Evolutionary conservation across 2,329 filamentous ascomycete genomes (phyloP), one percentile per base, ranked within the genome.

Genomic region (Aspergillus brunneoviolaceus): DNA sequence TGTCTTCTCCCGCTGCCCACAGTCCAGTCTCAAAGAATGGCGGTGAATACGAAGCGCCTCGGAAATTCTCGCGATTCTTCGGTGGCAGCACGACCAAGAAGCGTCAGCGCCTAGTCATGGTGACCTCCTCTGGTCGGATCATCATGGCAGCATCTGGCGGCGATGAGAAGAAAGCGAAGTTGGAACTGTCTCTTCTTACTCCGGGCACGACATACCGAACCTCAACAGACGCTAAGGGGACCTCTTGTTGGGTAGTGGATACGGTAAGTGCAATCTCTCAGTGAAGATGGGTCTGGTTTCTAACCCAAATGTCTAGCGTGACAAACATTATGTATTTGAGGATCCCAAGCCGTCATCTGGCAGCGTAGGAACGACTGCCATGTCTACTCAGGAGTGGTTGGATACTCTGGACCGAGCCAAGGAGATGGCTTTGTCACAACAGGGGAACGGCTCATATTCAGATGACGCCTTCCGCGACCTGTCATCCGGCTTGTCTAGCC

Each of bases 151-250:
- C 95, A 5, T 89, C 93, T 25, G 93, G 94, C 6, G 95, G 94
- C 0, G 95, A 96, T 65, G 94, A 98, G 73, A 99, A 99, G 79
- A 93, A 95, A 75, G 85, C 92, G 23, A 99, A 99, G 74, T 85
- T 91, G 69, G 95, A 99, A 67, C 86, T 99, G 39, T 91, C 91
- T n/a, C 82, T 99, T 27, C 80, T 96, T 21, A 83, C 84, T 2
- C 81, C 89, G 2, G 92, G 91, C 56, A 91, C 88, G 67, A 81
- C 85, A 27, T 98, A 91, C 87, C 89, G 86, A 72, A 92, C 84
- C 55, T 91, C 90, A 67, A 85, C 88, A 50, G 95, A 96, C 75
- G 82, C 87, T n/a, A 97, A 96, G 76, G 93, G 92, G 27, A 85
- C 94, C 77, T 89, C 88, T 29, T 88, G 90, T 60, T 98, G 92